These are phyloP conservation scores for Hypoxylon sp. DNA, from an alignment of 2,329 filamentous ascomycete species.

Conservation along the genomic window DNA sequence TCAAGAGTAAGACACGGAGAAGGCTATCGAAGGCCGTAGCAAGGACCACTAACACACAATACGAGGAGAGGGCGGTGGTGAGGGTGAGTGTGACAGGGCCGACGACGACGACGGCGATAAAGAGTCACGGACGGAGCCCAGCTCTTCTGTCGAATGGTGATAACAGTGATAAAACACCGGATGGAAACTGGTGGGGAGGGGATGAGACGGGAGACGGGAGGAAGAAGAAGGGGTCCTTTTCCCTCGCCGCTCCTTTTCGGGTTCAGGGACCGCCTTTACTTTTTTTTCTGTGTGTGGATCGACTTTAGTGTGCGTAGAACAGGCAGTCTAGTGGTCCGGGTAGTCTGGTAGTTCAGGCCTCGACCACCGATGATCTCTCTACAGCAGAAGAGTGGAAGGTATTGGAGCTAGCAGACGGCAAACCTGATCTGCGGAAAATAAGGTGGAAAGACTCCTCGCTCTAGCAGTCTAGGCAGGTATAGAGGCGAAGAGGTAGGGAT, in stretches of 20 bases:
- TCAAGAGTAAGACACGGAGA: slow-evolving; percentile 24
- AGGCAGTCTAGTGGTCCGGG: no score
- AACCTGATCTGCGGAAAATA: slow-evolving; percentile 31
- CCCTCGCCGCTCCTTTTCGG: slow-evolving; percentile 29
- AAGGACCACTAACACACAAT: slow-evolving; percentile 19
- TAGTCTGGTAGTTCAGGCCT: no score
- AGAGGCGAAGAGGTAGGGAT: no score
- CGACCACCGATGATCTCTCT: slow-evolving; percentile 43
- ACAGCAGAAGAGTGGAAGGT: slow-evolving; percentile 28
- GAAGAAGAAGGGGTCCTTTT: slow-evolving; percentile 30
- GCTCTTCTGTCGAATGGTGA: slow-evolving; percentile 32
- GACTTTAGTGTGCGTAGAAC: slow-evolving; percentile 33
- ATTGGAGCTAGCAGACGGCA: slow-evolving; percentile 22
- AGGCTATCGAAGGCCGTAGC: slow-evolving; percentile 10
- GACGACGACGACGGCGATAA: background rate
- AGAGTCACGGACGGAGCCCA: slow-evolving; percentile 33
- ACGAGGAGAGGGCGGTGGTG: slow-evolving; percentile 14
- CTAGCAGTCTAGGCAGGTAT: no score
- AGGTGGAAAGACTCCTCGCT: slow-evolving; percentile 24
- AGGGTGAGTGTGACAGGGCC: no score
- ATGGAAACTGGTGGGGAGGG: slow-evolving; percentile 28
- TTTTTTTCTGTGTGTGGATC: slow-evolving; percentile 40
- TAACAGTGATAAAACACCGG: slow-evolving; percentile 20
- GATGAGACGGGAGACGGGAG: slow-evolving; percentile 11
- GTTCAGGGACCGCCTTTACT: slow-evolving; percentile 33